A percentile compares a stretch with the other conserved stretches of the same genome.
Conservation (phyloP, 2,329 filamentous ascomycete species). For the Trichoderma koningiopsis region DNA sequence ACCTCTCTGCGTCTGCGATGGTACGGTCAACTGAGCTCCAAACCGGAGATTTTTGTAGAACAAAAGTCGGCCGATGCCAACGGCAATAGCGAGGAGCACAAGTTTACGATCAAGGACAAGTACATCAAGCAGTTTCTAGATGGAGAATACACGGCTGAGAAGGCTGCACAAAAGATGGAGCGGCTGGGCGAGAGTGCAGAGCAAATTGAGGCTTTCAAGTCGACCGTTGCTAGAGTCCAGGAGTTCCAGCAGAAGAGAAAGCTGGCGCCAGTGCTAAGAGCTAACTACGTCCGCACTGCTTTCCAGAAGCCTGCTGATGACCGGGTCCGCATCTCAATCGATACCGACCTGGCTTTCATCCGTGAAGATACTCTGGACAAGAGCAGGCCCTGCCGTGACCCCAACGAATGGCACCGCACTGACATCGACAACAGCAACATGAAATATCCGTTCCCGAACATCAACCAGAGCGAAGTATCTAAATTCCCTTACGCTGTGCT, state of each 20-base stretch:
- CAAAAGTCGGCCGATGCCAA: constrained; percentile 83
- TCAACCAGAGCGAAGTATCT: constrained; percentile 88
- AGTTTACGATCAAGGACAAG: constrained; percentile 89
- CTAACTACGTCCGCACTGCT: constrained; percentile 90
- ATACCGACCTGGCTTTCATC: constrained; percentile 90
- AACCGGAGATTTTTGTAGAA: constrained; percentile 81
- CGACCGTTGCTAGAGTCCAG: constrained; percentile 75
- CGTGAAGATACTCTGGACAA: constrained; percentile 74
- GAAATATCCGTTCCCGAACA: constrained; percentile 82
- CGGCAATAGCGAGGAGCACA: constrained; percentile 75
- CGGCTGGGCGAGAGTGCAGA: constrained; percentile 68
- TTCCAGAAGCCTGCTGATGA: constrained; percentile 96
- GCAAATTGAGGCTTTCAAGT: constrained; percentile 69
- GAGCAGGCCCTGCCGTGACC: constrained; percentile 85
- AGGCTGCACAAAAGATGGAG: constrained; percentile 84
- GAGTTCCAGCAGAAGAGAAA: constrained; percentile 74
- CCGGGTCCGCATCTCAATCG: constrained; percentile 86
- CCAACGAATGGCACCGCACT: constrained; percentile 83
- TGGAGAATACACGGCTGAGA: constrained; percentile 89
- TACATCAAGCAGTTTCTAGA: constrained; percentile 86
- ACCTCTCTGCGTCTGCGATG: constrained; percentile 85
- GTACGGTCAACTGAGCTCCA: constrained; percentile 81
- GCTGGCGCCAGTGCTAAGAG: constrained; percentile 81
- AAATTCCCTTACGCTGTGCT: constrained; percentile 89
- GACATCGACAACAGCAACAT: constrained; percentile 85